Conservation (phyloP, 805 yeast genomes). For the Nakazawaea laoshanensis region DNA sequence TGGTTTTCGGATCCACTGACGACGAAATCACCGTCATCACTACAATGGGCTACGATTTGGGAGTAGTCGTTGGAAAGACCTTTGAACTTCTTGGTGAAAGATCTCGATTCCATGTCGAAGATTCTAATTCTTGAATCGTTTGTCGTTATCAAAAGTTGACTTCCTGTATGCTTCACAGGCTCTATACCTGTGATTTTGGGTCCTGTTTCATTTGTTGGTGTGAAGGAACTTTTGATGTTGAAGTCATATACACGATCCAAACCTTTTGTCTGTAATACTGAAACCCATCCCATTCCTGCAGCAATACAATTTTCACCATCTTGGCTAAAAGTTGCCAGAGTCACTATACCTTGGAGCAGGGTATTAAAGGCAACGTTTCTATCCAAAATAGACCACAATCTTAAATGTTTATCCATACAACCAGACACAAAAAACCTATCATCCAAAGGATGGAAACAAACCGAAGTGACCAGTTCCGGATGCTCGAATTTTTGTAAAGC, state of each 20-base stretch:
- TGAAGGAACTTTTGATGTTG: conserved; percentile 20
- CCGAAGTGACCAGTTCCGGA: conserved; percentile 76
- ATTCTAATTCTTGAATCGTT: conserved; percentile 77
- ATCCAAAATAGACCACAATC: conserved; percentile 85
- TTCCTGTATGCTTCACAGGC: conserved; percentile 15
- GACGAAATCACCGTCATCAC: conserved; percentile 49
- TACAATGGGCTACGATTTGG: conserved; percentile 58
- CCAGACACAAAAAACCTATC: conserved; percentile 83
- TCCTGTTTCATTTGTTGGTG: conserved; percentile 25
- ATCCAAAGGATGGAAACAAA: conserved; percentile 75
- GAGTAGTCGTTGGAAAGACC: conserved; percentile 69
- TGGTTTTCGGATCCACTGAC: conserved; percentile 85
- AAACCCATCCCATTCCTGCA: conserved; percentile 76
- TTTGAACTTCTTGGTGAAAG: conserved; percentile 57
- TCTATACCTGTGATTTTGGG: conserved; percentile 75
- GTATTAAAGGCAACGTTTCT: conserved; percentile 49
- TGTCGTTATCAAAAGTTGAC: conserved; percentile 50
- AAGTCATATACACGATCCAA: conserved; percentile 37
- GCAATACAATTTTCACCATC: conserved; percentile 49
- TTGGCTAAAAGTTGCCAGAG: conserved; percentile 70
- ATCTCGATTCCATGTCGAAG: conserved; percentile 43
- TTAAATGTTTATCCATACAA: conserved; percentile 62
- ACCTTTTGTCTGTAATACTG: conserved; percentile 55
- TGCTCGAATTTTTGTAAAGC: conserved; percentile 62
- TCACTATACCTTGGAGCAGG: conserved; percentile 58